Conservation (phyloP, 129 eudicot species). For the Ambrosia artemisiifolia region DNA sequence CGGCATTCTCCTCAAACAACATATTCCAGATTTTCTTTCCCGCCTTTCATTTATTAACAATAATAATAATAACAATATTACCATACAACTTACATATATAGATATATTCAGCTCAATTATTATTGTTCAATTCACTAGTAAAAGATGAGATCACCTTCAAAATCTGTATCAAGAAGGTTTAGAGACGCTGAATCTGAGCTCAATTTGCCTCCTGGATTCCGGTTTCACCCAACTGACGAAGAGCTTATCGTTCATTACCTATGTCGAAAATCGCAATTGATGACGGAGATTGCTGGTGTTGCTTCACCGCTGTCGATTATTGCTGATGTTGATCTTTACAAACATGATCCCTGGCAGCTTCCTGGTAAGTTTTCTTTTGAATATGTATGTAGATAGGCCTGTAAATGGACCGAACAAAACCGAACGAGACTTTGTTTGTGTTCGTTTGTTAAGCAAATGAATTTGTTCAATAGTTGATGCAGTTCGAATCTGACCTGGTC, state of each 20-base stretch:
- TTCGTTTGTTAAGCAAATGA: no score
- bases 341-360: conserved; percentile 37
- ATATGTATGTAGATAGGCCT: no score
- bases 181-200: conserved; percentile 33
- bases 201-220: conserved; percentile 37
- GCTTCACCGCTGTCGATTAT: conserved; percentile 22
- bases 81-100: no score
- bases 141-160: conserved; percentile 25
- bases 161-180: conserved; percentile 6
- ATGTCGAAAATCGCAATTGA: conserved; percentile 12
- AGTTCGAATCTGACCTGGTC: no score
- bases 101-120: no score
- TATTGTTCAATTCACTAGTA: background rate
- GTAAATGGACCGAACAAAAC: no score
- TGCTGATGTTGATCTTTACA: conserved; percentile 38
- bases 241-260: conserved; percentile 33
- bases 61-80: no score
- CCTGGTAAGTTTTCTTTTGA: conserved; percentile 25
- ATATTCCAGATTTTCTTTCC: no score
- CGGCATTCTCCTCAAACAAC: no score
- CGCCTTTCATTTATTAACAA: no score
- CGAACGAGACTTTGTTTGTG: no score
- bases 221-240: conserved; percentile 41
- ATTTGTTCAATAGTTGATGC: no score
- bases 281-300: background rate